A percentile compares a stretch with the other conserved stretches of the same genome.
phyloP scores from a whole-genome alignment of 1,284 basidiomycete genomes.

The Ustilago hordei region DNA sequence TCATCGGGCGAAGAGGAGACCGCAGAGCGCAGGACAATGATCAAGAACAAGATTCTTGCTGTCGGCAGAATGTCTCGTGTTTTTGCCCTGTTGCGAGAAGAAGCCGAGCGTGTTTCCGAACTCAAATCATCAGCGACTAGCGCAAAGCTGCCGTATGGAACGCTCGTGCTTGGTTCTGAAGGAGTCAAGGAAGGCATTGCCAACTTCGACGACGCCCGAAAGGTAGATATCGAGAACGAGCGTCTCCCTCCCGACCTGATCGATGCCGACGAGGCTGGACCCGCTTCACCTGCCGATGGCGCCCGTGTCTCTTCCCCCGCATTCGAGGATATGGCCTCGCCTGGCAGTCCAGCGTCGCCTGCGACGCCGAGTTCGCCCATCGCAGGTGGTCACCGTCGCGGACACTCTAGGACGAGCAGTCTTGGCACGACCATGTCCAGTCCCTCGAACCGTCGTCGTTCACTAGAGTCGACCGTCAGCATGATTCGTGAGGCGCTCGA shows the following conservation, averaged over 20 bases:
- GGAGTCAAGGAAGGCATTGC: slow-evolving; percentile 95
- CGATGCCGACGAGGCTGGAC: slow-evolving; percentile 84
- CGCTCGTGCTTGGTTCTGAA: slow-evolving; percentile 88
- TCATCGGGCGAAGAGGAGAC: slow-evolving; percentile 72
- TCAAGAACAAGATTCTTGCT: slow-evolving; percentile 98
- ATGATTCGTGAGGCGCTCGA: slow-evolving; percentile 78
- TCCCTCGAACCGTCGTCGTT: slow-evolving; percentile 89
- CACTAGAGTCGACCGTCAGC: slow-evolving; percentile 94
- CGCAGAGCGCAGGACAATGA: slow-evolving; percentile 81
- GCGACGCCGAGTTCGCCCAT: slow-evolving; percentile 54
- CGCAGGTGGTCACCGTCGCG: slow-evolving; percentile 49
- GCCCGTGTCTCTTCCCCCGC: slow-evolving; percentile 72
- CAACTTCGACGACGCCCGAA: slow-evolving; percentile 94
- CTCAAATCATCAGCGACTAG: slow-evolving; percentile 89
- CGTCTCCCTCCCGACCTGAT: slow-evolving; percentile 85
- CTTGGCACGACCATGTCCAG: slow-evolving; percentile 96
- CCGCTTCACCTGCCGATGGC: slow-evolving; percentile 73
- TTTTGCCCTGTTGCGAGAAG: slow-evolving; percentile 97
- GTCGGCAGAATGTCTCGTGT: slow-evolving; percentile 96
- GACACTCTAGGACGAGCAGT: slow-evolving; percentile 76
- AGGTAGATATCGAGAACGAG: slow-evolving; percentile 99
- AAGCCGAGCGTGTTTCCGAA: slow-evolving; percentile 96
- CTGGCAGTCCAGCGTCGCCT: slow-evolving; percentile 42
- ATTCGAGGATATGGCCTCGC: slow-evolving; percentile 41
- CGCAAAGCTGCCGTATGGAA: slow-evolving; percentile 83